Base-by-base conservation (phyloP, 116 monocot species). In the Papilionanthe hybrid region DNA sequence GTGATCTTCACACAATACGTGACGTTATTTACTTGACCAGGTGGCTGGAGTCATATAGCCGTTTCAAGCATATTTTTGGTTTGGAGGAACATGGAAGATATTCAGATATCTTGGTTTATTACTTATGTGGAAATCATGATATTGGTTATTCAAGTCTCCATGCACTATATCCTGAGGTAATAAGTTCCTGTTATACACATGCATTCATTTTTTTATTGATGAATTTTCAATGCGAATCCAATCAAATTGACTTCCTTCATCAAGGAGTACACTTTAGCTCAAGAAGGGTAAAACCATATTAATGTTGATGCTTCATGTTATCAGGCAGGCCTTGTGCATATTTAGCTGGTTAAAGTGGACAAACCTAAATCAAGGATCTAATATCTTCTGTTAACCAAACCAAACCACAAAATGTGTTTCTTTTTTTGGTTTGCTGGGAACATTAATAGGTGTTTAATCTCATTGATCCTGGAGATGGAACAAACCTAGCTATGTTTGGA, bases 51-150 rank as follows among this genome's bases (percentile, higher is more conserved):
- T 94, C 94, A 29, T 75, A 89, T 57, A 83, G 75, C 58, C 89
- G 97, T 30, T 92, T 97, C 79, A 92, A 80, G 57, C 90, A 91
- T 78, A 87, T 92, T 20, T 97, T 94, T 85, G 77, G 83, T 53
- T 45, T 84, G 45, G 85, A 84, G 2, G 78, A 27, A 29, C 72
- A 86, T 72, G 85, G 81, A 82, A 83, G 81, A 75, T 53, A 86
- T 80, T 75, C 85, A 22, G 63, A 81, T 37, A 84, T 85, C 29
- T 78, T 85, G 53, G 68, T 90, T 49, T 88, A 87, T 77, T 92
- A 91, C 79, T 90, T 94, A 82, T 87, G 87, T 88, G 97, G 97
- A 79, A 94, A 97, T 86, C 94, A 92, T 85, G 97, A 97, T 85
- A 89, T 94, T 82, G 94, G 94, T 28, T 97, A 92, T 86, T 44